Base-by-base conservation (phyloP, 306 rosid genomes). In the Benincasa hispida region DNA sequence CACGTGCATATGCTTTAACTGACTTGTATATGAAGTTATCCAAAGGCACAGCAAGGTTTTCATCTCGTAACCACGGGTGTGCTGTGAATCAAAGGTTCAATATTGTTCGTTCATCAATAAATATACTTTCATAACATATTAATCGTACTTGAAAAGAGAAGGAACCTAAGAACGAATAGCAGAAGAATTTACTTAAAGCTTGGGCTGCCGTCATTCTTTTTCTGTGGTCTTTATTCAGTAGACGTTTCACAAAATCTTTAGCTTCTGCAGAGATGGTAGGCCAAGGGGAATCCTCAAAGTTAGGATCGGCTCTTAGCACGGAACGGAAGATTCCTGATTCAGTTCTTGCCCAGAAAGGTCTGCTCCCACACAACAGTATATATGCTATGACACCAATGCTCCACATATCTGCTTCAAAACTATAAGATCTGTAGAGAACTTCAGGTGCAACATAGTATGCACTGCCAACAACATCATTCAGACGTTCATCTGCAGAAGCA, bases 371-470 rank as follows among this genome's bases (percentile, higher is more conserved):
- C 45, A 94, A 81, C 81, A 94, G 83, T 79, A 94, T 94, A 79
- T 94, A 94, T 3, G 97, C 88, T 84, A 94, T 89, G 79, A 94
- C 98, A 50, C 98, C 98, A 59, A 91, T 85, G 81, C 98, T 94
- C 98, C 98, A 94, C 77, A 91, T 79, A 84, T 94, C 98, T 81
- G 87, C 98, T 83, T 94, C 98, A 68, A 86, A 81, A 77, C 89
- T 86, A 79, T 94, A 94, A 41, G 98, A 91, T 88, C 97, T 90
- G 86, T 94, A 96, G 78, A 94, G 88, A 53, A 94, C 98, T 82
- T 94, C 98, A 62, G 98, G 97, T 25, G 98, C 97, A 80, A 94
- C 98, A 56, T 91, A 93, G 85, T 93, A 93, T 27, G 98, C 98
- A 82, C 98, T 93, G 65, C 98, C 98, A 81, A 94, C 98, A 78